phyloP scores from a whole-genome alignment of 805 yeast species.

The Kuraishia hungarica region DNA sequence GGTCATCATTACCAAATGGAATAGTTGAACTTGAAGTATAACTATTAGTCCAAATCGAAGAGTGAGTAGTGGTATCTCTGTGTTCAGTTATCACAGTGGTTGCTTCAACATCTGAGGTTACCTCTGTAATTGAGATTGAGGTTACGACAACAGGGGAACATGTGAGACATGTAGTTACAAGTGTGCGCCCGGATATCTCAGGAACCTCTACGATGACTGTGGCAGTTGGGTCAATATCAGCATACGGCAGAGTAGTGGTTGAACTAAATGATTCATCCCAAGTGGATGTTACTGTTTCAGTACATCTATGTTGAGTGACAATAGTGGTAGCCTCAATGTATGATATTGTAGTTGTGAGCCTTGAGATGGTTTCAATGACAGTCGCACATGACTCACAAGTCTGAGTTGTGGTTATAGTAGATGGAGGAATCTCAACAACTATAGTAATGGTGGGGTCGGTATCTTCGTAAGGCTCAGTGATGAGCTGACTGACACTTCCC shows the following conservation, averaged over 20 bases:
- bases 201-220: conserved; percentile 1
- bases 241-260: conserved; percentile 1
- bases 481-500: neutral
- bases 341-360: neutral
- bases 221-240: neutral
- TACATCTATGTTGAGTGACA: neutral
- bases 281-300: neutral
- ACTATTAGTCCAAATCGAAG: neutral
- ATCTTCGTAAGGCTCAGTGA: neutral
- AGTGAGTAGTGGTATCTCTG: neutral
- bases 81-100: too few species aligned
- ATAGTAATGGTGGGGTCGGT: neutral
- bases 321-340: neutral
- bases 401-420: neutral
- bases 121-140: too few species aligned
- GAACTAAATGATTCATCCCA: neutral
- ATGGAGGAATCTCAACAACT: neutral
- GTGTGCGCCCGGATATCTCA: too few species aligned
- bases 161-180: too few species aligned
- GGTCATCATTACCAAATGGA: neutral
- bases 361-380: neutral
- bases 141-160: too few species aligned
- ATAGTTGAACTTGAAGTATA: neutral
- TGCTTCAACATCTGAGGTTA: too few species aligned
- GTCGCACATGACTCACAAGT: conserved; percentile 1